Evolutionary conservation across 106 monocot species (phyloP).

Genomic region (Dioscorea zingiberensis): DNA sequence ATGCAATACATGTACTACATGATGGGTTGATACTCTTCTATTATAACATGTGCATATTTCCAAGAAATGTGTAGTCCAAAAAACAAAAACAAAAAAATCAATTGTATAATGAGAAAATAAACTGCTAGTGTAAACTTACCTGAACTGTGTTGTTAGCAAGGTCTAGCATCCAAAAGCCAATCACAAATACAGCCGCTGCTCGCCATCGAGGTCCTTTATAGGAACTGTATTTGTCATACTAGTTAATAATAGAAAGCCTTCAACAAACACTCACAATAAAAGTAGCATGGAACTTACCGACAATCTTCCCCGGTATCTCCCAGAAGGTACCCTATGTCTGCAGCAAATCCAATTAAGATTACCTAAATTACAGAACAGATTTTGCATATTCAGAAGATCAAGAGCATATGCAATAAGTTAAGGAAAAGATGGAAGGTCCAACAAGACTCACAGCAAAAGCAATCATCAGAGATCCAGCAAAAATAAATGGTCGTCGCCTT

Average conservation of each 20-base stretch:
- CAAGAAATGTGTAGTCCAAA: too few relatives aligned
- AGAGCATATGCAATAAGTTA: constrained; percentile 1
- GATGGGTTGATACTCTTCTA: too few relatives aligned
- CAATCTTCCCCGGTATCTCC: constrained; percentile 87
- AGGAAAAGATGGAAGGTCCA: neutral
- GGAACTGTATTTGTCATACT: constrained; percentile 24
- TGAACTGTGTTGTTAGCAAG: constrained; percentile 99
- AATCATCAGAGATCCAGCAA: constrained; percentile 83
- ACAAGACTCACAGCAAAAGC: constrained; percentile 73
- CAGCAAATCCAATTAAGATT: constrained; percentile 88
- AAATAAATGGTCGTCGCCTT: constrained; percentile 92
- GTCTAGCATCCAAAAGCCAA: constrained; percentile 99
- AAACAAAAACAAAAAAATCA: neutral
- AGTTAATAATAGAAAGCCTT: neutral
- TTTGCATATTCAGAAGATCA: constrained; percentile 6
- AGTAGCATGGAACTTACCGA: constrained; percentile 42
- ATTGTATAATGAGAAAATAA: too few relatives aligned
- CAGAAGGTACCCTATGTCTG: constrained; percentile 80
- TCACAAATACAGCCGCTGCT: constrained; percentile 75
- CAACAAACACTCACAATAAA: neutral
- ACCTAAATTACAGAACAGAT: constrained; percentile 50
- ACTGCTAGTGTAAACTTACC: constrained; percentile 21
- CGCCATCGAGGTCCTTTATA: constrained; percentile 83
- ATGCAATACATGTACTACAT: neutral
- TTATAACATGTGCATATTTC: neutral